Conservation (phyloP, 208 protist genomes). For the Leptomonas pyrrhocoris region DNA sequence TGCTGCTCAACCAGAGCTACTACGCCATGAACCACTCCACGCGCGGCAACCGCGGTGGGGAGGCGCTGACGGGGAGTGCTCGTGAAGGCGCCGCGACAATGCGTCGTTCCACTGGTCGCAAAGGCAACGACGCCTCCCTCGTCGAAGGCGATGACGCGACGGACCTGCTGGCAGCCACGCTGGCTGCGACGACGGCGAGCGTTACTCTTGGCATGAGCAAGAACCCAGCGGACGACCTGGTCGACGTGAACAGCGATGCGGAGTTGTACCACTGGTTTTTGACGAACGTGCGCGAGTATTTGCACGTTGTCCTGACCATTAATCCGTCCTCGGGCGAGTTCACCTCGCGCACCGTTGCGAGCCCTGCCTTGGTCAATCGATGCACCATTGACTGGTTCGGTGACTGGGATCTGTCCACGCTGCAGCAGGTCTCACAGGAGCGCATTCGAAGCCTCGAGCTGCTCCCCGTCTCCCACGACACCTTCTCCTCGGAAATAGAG, state of each 20-base stretch:
- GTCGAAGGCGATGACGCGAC: conserved; percentile 1
- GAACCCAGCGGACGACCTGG: conserved; percentile 38
- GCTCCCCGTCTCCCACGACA: conserved; percentile 51
- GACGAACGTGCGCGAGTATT: conserved; percentile 94
- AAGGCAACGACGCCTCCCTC: not conserved
- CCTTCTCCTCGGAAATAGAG: conserved; percentile 50
- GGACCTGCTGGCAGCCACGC: conserved; percentile 13
- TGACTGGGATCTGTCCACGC: conserved; percentile 95
- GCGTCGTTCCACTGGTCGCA: conserved; percentile 7
- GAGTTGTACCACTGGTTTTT: conserved; percentile 98
- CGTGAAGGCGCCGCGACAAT: conserved; percentile 1
- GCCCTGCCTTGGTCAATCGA: conserved; percentile 99
- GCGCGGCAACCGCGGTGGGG: not conserved
- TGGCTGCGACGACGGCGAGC: conserved; percentile 10
- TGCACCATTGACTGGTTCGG: conserved; percentile 99
- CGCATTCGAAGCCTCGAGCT: conserved; percentile 93
- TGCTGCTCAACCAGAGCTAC: conserved; percentile 40
- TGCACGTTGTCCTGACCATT: conserved; percentile 99
- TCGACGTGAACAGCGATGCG: conserved; percentile 89
- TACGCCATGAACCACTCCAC: conserved; percentile 20
- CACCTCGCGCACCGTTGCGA: conserved; percentile 93
- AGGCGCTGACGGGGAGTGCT: not conserved
- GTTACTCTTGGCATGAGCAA: conserved; percentile 18
- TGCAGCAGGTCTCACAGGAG: conserved; percentile 93
- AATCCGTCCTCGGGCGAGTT: conserved; percentile 98